Conservation (phyloP, 2,329 filamentous ascomycete species). For the Zymoseptoria crescenta region DNA sequence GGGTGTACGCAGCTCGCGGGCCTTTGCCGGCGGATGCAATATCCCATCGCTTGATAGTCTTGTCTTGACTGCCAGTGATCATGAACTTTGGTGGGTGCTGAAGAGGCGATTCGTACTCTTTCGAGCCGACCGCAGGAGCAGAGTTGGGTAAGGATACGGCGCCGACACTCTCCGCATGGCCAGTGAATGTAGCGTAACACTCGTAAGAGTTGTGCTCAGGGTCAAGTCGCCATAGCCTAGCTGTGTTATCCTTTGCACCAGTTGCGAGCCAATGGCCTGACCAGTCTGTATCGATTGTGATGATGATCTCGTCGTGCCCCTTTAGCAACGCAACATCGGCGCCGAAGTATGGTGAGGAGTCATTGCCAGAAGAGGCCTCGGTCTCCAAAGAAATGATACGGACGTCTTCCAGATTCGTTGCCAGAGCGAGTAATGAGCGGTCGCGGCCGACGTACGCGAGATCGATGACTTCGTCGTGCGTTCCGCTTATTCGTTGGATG, state of each 20-base stretch:
- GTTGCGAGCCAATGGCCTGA: conserved; percentile 95
- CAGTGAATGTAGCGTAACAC: conserved; percentile 77
- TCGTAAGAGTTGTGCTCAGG: conserved; percentile 63
- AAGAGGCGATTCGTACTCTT: conserved; percentile 64
- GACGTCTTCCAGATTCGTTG: conserved; percentile 91
- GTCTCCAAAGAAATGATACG: conserved; percentile 66
- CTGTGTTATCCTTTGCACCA: conserved; percentile 93
- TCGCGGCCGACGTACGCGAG: conserved; percentile 77
- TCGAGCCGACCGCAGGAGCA: conserved; percentile 58
- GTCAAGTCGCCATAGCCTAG: conserved; percentile 82
- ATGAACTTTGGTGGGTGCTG: conserved; percentile 75
- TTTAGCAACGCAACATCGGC: conserved; percentile 79
- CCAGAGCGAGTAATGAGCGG: conserved; percentile 74
- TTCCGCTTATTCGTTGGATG: conserved; percentile 79
- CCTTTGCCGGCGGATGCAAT: conserved; percentile 46
- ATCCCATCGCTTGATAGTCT: conserved; percentile 92
- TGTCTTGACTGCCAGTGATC: conserved; percentile 88
- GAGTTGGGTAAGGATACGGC: conserved; percentile 75
- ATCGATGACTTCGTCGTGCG: conserved; percentile 96
- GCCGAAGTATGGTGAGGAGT: conserved; percentile 59
- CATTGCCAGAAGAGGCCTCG: conserved; percentile 13
- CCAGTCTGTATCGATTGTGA: conserved; percentile 90
- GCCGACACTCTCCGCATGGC: conserved; percentile 88
- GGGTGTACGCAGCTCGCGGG: conserved; percentile 67
- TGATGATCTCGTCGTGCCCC: conserved; percentile 92